Evolutionary conservation across 2,329 filamentous ascomycete genomes (phyloP), one percentile per base, ranked within the genome.

Genomic region (Pyrenochaeta sp.): DNA sequence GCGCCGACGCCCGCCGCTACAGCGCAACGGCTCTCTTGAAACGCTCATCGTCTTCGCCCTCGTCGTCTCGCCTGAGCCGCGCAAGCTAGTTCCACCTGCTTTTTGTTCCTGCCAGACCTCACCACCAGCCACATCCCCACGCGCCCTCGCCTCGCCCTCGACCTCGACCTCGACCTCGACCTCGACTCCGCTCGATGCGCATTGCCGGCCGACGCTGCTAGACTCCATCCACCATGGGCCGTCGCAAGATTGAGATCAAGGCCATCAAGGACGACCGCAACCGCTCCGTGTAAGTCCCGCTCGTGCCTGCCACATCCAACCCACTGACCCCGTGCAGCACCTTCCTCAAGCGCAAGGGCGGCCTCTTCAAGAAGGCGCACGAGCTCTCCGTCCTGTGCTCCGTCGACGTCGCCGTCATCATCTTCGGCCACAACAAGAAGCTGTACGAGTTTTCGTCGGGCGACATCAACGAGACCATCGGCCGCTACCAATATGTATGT

Each of bases 201-300:
- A 24, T 58, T 55, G 55, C 53, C 61, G 40, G 48, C 53, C 65
- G 48, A 28, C 47, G 36, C n/a, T n/a, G n/a, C n/a, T 51, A 36
- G 28, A 27, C n/a, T n/a, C n/a, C 34, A 39, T 34, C 38, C 55
- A 68, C 45, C 50, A 99, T 99, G 94, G 94, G 94, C 73, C 87
- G 94, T 74, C 86, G 94, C 82, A 99, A 99, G 85, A 99, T 99
- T 72, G 94, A 97, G 80, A 97, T 99, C 81, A 96, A 96, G 78
- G 90, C 93, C 62, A 97, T 97, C 81, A 96, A 96, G 77, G 92
- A 96, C 85, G 92, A 96, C 75, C 86, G 92, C 67, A 96, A 96
- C 72, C 90, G 92, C 72, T 96, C 92, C 66, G 92, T 96, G 92
- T 96, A 90, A 75, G 90, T 80, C 34, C 28, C 36, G 21, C 26